Base-by-base conservation (phyloP, 345 rosid genomes). In the Acer campestre region DNA sequence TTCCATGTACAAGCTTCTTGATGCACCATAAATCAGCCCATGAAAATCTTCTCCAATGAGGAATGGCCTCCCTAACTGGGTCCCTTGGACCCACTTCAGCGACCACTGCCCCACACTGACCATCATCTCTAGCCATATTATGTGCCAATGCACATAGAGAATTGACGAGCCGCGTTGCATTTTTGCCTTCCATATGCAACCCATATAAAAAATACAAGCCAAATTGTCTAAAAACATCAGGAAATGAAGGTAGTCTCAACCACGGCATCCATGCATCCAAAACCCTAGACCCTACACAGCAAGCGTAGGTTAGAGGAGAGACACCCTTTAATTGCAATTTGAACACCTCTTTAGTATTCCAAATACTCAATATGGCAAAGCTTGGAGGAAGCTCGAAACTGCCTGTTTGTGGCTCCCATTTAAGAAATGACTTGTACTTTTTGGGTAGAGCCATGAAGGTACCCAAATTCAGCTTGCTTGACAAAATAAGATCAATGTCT, bases 321-420 rank as follows among this genome's bases (percentile, higher is more conserved):
- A 86, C 86, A 6, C 98, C 91, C 71, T 93, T 91, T 46, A 88
- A 67, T 55, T 86, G 91, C 59, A 93, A 74, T 75, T 83, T 85
- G 81, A 90, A 91, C 81, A 93, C 85, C 7, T 90, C 87, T 71
- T 91, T 89, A 20, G 95, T 90, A 87, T 89, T 90, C 95, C 98
- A 93, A 23, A 93, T 81, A 73, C 93, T 93, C 58, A 87, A 16
- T 1, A 91, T 51, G 0, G 98, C 94, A 55, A 79, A 93, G 79
- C 82, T 86, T 3, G 77, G 68, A 0, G 90, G 87, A 6, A 89
- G 79, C 63, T 59, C 63, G 10, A 20, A 59, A 70, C 51, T 76
- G 12, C 85, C 84, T 13, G 74, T 78, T 74, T 81, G 76, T 0
- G 81, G 79, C 58, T 89, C 78, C 86, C 90, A 84, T 46, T 75